Evolutionary conservation across 1,284 basidiomycete genomes (phyloP), one percentile per base, ranked within the genome.

Genomic region (Athelia sp.): DNA sequence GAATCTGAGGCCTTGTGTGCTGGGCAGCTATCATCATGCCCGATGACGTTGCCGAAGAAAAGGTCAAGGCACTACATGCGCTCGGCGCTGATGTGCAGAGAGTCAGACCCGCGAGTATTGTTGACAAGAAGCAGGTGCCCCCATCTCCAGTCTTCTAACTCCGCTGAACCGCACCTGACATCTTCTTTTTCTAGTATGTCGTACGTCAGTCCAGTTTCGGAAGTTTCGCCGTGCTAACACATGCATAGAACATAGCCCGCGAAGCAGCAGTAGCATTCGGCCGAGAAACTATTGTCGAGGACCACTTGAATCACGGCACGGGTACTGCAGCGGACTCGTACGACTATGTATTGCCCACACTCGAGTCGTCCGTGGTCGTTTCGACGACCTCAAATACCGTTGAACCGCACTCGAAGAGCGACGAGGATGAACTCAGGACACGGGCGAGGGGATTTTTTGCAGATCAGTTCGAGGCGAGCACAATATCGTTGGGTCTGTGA

Each of bases 91-190:
- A 83, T 21, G 89, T 99, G 2, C 87, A 93, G 61, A 80, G 87
- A 45, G 90, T 94, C 21, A 73, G 89, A 34, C 91, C 91, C 3
- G 88, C 90, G 1, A 94, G 92, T 57, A 95, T 96, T 50, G 86
- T 97, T 4, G 93, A 97, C 69, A 90, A 93, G 67, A 93, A 93
- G 62, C 94, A 97, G 78, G 93, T 90, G n/a, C n/a, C 54, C 48
- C 80, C 72, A 43, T 31, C 55, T 47, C 44, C 32, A 31, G 44
- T 43, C 15, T 32, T 15, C 18, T 29, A n/a, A n/a, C n/a, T 29
- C 13, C 26, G 26, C 26, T n/a, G 26, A 29, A 43, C 24, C 24
- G 26, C 15, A 47, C 43, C 47, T 13, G 14, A 38, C 49, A 40
- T 24, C 44, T 50, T 50, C 43, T 43, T 26, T 42, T 29, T 31